Conservation (phyloP, 2,329 filamentous ascomycete genomes). For the Fusarium torreyae region DNA sequence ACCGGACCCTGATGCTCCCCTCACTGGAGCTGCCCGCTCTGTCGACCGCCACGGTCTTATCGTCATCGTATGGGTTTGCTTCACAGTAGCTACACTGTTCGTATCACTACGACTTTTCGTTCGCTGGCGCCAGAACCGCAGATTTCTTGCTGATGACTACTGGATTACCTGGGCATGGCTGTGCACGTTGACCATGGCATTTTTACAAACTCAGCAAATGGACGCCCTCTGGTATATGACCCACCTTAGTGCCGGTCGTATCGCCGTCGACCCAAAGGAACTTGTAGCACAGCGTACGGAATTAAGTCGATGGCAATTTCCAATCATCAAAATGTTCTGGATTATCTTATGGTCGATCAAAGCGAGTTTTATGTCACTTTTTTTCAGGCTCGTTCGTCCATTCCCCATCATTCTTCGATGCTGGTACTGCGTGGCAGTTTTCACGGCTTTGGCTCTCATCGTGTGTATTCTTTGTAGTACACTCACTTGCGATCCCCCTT, state of each 20-base stretch:
- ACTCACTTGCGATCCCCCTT: conserved; percentile 25
- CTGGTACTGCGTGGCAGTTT: conserved; percentile 26
- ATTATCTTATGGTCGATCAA: conserved; percentile 35
- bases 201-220: conserved; percentile 35
- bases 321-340: conserved; percentile 37
- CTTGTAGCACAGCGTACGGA: background rate
- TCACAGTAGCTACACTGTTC: conserved; percentile 22
- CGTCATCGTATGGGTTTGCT: conserved; percentile 24
- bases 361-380: conserved; percentile 27
- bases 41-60: conserved; percentile 14
- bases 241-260: conserved; percentile 6
- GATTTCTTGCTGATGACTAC: conserved; percentile 30
- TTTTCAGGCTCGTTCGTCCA: conserved; percentile 23
- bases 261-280: background rate
- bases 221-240: conserved; percentile 33
- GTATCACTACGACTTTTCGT: conserved; percentile 9
- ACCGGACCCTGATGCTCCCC: conserved; percentile 19
- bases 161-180: conserved; percentile 33
- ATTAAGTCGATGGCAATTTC: conserved; percentile 27
- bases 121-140: conserved; percentile 25
- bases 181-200: conserved; percentile 26
- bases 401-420: conserved; percentile 13
- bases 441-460: conserved; percentile 1
- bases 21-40: conserved; percentile 15
- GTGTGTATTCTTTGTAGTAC: conserved; percentile 24